phyloP scores from a whole-genome alignment of 805 yeast species.

The Kodamaea hsintzibuensis region DNA sequence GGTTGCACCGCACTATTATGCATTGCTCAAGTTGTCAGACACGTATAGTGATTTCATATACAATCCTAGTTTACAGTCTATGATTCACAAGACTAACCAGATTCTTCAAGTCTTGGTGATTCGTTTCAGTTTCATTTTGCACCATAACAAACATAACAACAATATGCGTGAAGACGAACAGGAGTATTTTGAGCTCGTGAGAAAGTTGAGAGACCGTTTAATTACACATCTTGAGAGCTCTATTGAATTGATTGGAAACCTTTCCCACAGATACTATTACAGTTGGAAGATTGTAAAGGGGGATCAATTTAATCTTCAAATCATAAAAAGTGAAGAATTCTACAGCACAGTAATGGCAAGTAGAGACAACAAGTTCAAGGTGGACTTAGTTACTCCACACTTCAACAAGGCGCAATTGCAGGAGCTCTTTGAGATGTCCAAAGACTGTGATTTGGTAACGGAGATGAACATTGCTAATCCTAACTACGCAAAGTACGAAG shows the following conservation, averaged over 20 bases:
- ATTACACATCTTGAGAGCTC: slow-evolving; percentile 26
- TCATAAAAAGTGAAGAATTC: slow-evolving; percentile 30
- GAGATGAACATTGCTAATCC: not conserved
- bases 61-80: slow-evolving; percentile 26
- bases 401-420: slow-evolving; percentile 8
- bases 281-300: slow-evolving; percentile 48
- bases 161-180: slow-evolving; percentile 13
- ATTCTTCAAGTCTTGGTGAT: slow-evolving; percentile 29
- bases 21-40: slow-evolving; percentile 16
- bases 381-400: slow-evolving; percentile 5
- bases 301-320: slow-evolving; percentile 34
- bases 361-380: slow-evolving; percentile 8
- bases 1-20: slow-evolving; percentile 20
- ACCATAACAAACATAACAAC: slow-evolving; percentile 25
- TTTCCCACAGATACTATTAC: slow-evolving; percentile 44
- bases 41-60: slow-evolving; percentile 24
- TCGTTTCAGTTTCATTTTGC: slow-evolving; percentile 30
- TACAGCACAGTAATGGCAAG: slow-evolving; percentile 16
- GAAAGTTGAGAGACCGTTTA: slow-evolving; percentile 17
- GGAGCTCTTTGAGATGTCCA: slow-evolving; percentile 4
- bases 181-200: slow-evolving; percentile 20
- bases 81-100: slow-evolving; percentile 40
- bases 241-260: slow-evolving; percentile 36
- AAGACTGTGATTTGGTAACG: not conserved
- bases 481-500: not conserved